A percentile compares a stretch with the other conserved stretches of the same genome.
Conservation (phyloP, 371 early-diverging fungal genomes). For the Mucor racemosus region DNA sequence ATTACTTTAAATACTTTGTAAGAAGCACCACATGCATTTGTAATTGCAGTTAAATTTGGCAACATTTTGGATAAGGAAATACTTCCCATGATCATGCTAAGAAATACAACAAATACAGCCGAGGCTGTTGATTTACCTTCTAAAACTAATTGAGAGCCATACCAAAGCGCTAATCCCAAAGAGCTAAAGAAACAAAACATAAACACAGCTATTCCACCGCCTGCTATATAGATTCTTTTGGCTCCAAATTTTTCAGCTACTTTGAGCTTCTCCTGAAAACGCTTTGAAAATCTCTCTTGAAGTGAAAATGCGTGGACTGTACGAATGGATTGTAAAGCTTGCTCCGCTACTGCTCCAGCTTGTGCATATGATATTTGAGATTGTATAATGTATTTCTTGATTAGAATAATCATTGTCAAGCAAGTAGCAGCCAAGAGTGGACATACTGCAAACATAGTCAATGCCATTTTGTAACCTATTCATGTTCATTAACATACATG, state of each 20-base stretch:
- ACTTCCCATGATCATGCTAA: constrained; percentile 69
- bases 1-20: constrained; percentile 74
- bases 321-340: constrained; percentile 82
- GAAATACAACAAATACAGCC: constrained; percentile 67
- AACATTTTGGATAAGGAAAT: constrained; percentile 44
- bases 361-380: constrained; percentile 41
- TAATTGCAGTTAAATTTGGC: constrained; percentile 61
- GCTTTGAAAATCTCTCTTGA: constrained; percentile 65
- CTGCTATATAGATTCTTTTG: constrained; percentile 53
- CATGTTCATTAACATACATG: constrained; percentile 30
- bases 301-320: constrained; percentile 86
- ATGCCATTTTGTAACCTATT: constrained; percentile 77
- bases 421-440: constrained; percentile 59
- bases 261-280: constrained; percentile 61
- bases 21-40: constrained; percentile 67
- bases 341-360: constrained; percentile 52
- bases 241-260: constrained; percentile 59
- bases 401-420: constrained; percentile 65
- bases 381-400: constrained; percentile 48
- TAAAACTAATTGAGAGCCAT: constrained; percentile 63
- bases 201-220: constrained; percentile 61
- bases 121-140: constrained; percentile 49
- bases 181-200: constrained; percentile 65
- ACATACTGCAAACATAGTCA: constrained; percentile 70
- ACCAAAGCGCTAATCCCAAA: constrained; percentile 81